These are phyloP conservation scores for Plantago elongata DNA, from an alignment of 257 asterid species.

Conservation along the genomic window DNA sequence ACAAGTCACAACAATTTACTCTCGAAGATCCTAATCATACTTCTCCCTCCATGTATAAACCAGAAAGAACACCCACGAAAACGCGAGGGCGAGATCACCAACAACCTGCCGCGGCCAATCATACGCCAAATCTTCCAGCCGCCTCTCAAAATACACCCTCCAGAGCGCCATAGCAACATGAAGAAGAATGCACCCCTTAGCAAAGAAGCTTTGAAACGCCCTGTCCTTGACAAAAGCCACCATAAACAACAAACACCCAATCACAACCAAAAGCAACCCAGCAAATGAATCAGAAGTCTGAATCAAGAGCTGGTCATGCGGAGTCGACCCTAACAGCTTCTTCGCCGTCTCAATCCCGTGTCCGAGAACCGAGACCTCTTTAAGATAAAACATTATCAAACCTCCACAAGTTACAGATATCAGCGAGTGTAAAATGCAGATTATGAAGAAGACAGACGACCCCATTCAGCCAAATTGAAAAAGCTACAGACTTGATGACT, in stretches of 20 bases:
- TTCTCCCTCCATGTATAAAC: conserved; percentile 62
- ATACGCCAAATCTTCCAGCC: conserved; percentile 54
- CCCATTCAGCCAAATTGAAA: conserved; percentile 28
- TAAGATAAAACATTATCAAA: conserved; percentile 55
- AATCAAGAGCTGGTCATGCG: conserved; percentile 49
- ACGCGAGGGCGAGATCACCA: conserved; percentile 58
- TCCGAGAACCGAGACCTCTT: conserved; percentile 49
- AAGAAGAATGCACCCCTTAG: conserved; percentile 48
- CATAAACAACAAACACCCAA: conserved; percentile 57
- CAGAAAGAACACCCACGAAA: conserved; percentile 68
- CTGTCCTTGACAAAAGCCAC: conserved; percentile 64
- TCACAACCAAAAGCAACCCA: conserved; percentile 51
- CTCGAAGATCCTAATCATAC: conserved; percentile 35
- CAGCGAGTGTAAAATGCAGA: conserved; percentile 53
- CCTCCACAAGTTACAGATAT: conserved; percentile 40
- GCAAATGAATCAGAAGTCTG: conserved; percentile 55
- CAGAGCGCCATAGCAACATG: conserved; percentile 56
- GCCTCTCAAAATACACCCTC: conserved; percentile 67
- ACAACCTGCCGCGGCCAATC: conserved; percentile 66
- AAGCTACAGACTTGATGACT: neutral
- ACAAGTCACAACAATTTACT: neutral
- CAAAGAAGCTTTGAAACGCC: conserved; percentile 61
- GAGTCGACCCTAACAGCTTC: conserved; percentile 59
- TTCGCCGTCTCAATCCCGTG: conserved; percentile 53
- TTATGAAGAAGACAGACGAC: conserved; percentile 41